Base-by-base conservation (phyloP, 345 rosid genomes). In the Theobroma cacao region DNA sequence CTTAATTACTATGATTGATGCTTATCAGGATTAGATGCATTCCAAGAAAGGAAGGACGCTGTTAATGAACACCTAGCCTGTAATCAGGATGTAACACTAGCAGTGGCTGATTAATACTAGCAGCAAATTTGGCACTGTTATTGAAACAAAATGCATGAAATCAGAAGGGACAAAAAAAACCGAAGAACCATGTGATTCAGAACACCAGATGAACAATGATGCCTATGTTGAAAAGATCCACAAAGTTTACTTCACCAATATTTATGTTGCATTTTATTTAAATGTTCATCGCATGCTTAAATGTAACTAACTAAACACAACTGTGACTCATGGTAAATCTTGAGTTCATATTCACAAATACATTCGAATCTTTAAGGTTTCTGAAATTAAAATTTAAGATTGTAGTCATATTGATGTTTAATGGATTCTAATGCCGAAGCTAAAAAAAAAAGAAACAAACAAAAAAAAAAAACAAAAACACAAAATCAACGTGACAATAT, bases 351-450 rank as follows among this genome's bases (percentile, higher is more conserved):
- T 14, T 13, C 5, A 3, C 13, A 43, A 43, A 14, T 43, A 24
- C 0, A 43, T 71, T 55, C 17, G 41, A 7, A n/a, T n/a, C 40
- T 62, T 33, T 33, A 30, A 31, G 38, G 65, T 61, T 61, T 30
- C 31, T 61, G 40, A 61, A 61, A 15, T 31, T 31, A 61, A 62
- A 33, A 0, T 62, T 62, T 33, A 33, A 62, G 1, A 31, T 17
- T 17, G 31, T 33, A 62, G 97, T 33, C 67, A 62, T 31, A 62
- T 62, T 62, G 41, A 33, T 62, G 26, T 66, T 66, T 66, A 64
- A 36, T 9, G 22, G 26, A 14, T n/a, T 65, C 70, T 36, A 64
- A 64, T 64, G 36, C 15, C 47, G 2, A 61, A 30, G 70, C 15
- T 60, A 60, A 1, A 3, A 18, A 10, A 9, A 60, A 3, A 60